Base-by-base conservation (phyloP, 2,329 filamentous ascomycete genomes). In the Sclerotinia glacialis region DNA sequence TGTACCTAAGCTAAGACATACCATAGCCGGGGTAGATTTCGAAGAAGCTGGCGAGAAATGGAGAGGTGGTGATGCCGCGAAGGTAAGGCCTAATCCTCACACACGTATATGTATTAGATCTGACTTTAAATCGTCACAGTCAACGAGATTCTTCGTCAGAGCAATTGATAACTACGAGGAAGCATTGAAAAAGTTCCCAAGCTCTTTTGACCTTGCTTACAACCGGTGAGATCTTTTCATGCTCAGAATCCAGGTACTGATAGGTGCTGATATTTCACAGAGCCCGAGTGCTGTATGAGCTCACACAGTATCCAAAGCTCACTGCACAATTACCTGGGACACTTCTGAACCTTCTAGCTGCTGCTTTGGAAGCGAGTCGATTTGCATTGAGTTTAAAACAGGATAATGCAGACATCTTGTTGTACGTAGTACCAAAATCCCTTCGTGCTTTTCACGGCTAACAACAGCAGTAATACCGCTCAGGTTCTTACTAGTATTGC, bases 1-100 rank as follows among this genome's bases (percentile, higher is more conserved):
- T 21, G 14, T 23, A n/a, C 37, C 0, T 40, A 12, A 47, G 54
- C 68, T 74, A 18, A 72, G 52, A 47, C 31, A n/a, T 23, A 28
- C 40, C 63, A 47, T 65, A 83, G 85, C 83, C 31, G 89, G 88
- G 14, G 88, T 91, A 64, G 84, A 88, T 42, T 82, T 86, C 68
- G 89, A 92, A 78, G 87, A 90, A 76, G 86, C 86, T 6, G 89
- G 87, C 8, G 88, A 89, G 69, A 92, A 92, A 82, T 91, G 89
- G 86, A 82, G 89, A 60, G 88, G 84, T 47, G 89, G 89, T 28
- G 89, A 92, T 75, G 83, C 86, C 26, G 84, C 81, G 59, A 92
- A 91, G 67, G 75, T 74, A 67, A 65, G 67, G 26, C n/a, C 12
- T 18, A 12, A 58, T 47, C 40, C 42, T 23, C 50, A 49, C 26